A percentile compares a stretch with the other conserved stretches of the same genome.
Conservation (phyloP, 306 rosid genomes). For the Spatholobus suberectus region DNA sequence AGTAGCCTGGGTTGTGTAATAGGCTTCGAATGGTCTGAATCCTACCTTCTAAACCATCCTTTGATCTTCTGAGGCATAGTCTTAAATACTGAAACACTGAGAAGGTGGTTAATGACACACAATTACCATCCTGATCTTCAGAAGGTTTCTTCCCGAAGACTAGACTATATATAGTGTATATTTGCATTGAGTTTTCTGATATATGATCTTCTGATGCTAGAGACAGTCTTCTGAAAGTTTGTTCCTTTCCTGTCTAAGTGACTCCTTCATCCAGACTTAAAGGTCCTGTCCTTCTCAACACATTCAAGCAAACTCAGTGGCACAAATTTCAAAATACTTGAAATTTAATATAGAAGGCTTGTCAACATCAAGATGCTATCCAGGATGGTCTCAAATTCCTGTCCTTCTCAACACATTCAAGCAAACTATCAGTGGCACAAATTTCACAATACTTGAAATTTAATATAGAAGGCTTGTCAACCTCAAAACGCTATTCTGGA, state of each 20-base stretch:
- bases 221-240: not conserved
- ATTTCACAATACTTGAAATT: not conserved
- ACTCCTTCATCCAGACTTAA: not conserved
- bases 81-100: too few relatives aligned
- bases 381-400: not conserved
- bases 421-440: not conserved
- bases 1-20: too few relatives aligned
- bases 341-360: not conserved
- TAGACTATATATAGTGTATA: not conserved
- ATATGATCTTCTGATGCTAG: not conserved
- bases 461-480: not conserved
- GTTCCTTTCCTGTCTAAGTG: not conserved
- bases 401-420: not conserved
- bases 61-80: too few relatives aligned
- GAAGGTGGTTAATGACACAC: too few relatives aligned
- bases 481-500: not conserved
- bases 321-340: not conserved
- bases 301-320: not conserved
- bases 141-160: too few relatives aligned
- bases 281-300: not conserved
- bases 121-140: too few relatives aligned
- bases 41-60: too few relatives aligned
- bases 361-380: not conserved
- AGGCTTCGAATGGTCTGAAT: too few relatives aligned
- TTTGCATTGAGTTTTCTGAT: not conserved